Percentiles rank a stretch among this genome's conserved stretches.
Conservation (phyloP, 352 stramenopile species). For the Pythium apleroticum region DNA sequence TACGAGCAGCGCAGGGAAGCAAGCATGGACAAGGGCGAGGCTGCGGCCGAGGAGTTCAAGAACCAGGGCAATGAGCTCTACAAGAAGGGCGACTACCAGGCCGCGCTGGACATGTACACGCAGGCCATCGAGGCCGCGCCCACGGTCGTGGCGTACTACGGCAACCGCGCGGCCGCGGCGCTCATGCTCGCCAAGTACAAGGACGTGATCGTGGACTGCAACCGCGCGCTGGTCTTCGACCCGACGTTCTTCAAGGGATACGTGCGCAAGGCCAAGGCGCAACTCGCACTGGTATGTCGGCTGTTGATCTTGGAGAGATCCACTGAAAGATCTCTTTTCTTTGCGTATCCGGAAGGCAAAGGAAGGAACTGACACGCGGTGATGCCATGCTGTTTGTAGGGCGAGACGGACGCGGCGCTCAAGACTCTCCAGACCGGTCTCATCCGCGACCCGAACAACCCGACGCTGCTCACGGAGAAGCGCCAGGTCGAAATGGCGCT, state of each 20-base stretch:
- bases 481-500: conserved; percentile 78
- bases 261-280: conserved; percentile 88
- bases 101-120: conserved; percentile 89
- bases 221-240: conserved; percentile 89
- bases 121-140: conserved; percentile 88
- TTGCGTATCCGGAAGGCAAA: neutral
- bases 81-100: conserved; percentile 89
- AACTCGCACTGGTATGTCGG: conserved; percentile 61
- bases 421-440: conserved; percentile 79
- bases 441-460: conserved; percentile 78
- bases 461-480: conserved; percentile 72
- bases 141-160: conserved; percentile 86
- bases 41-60: conserved; percentile 78
- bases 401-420: conserved; percentile 62
- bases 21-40: conserved; percentile 46
- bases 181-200: conserved; percentile 91
- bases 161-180: conserved; percentile 88
- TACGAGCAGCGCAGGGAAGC: conserved; percentile 10
- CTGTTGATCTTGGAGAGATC: neutral
- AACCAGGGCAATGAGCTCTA: conserved; percentile 90
- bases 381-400: conserved; percentile 46
- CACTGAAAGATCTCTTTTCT: neutral
- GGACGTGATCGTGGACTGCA: conserved; percentile 90
- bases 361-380: neutral
- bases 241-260: conserved; percentile 90